Base-by-base conservation (phyloP, 192 early-diverging fungal species). In the Coemansia sp. region DNA sequence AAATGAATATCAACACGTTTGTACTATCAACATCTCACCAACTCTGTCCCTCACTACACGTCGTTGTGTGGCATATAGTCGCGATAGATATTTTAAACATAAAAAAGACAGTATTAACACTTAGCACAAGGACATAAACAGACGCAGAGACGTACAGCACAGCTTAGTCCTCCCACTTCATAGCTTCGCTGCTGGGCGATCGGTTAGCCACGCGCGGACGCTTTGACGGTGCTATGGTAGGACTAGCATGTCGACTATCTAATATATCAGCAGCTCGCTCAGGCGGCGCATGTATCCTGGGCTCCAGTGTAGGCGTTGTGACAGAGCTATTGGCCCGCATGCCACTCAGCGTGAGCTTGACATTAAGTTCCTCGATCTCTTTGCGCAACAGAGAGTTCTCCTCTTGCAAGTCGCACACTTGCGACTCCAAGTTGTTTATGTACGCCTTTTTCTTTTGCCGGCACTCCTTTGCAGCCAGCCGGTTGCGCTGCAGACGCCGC, bases 371-470 rank as follows among this genome's bases (percentile, higher is more conserved):
- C 66, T 91, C 89, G 25, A 90, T 69, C 72, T 91, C 88, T 72
- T 90, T 90, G 57, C 82, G 84, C 61, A 91, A 66, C 7, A 64
- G 72, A 3, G 69, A 65, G 73, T 91, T 91, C 41, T 94, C 91
- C 25, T 88, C 83, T 62, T 89, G 86, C 21, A 92, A 57, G 31
- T 84, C 71, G 11, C 75, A 61, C 9, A 90, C 83, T 55, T 89
- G 87, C 44, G 88, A 82, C 60, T 92, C 90, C 57, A 94, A 83
- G 39, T 90, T 90, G 19, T 77, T 74, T 31, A 94, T 88, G 65
- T 88, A 92, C n/a, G 82, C 86, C 72, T 94, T 94, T 74, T 92
- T 92, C 73, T 94, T 94, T 63, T 90, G 90, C 7, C 92, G 88
- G 58, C 91, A 94, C 70, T 92, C 92, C 75, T 92, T 92, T 61